phyloP scores from a whole-genome alignment of 202 grass and related monocot genomes.

The Elaeis oleifera region DNA sequence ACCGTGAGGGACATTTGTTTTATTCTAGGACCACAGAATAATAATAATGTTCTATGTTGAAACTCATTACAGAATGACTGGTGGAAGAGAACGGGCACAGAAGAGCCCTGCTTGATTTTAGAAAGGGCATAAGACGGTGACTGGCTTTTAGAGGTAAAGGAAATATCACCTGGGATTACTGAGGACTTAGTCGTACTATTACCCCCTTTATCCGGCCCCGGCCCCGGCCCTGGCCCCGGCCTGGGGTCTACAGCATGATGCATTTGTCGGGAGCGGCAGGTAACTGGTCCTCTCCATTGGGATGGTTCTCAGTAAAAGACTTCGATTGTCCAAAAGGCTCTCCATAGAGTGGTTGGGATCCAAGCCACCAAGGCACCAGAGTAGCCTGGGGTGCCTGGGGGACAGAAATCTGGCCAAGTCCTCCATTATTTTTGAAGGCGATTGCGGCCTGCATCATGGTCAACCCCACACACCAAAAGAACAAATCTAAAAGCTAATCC shows the following conservation, averaged over 20 bases:
- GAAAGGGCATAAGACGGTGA: too few species aligned
- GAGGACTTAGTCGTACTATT: conserved; percentile 46
- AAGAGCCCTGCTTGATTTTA: too few species aligned
- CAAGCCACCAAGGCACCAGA: conserved; percentile 61
- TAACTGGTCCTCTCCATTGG: conserved; percentile 39
- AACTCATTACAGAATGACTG: too few species aligned
- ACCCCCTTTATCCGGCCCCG: conserved; percentile 24
- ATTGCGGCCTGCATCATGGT: conserved; percentile 29
- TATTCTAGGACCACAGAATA: too few species aligned
- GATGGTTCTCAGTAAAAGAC: conserved; percentile 31
- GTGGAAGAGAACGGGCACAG: too few species aligned
- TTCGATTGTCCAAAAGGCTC: conserved; percentile 36
- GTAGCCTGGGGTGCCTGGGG: conserved; percentile 21
- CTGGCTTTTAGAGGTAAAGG: background rate
- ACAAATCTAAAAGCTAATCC: background rate
- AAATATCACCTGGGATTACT: conserved; percentile 44
- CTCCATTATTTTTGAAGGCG: conserved; percentile 43
- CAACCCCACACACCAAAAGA: conserved; percentile 1
- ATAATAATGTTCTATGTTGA: too few species aligned
- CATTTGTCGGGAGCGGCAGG: conserved; percentile 32
- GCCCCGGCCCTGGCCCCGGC: background rate
- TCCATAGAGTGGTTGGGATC: conserved; percentile 46
- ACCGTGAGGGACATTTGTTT: too few species aligned
- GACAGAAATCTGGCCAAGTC: conserved; percentile 30
- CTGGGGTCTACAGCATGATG: conserved; percentile 35